Evolutionary conservation across 176 grass and related monocot genomes (phyloP).

Genomic region (Phragmites australis): DNA sequence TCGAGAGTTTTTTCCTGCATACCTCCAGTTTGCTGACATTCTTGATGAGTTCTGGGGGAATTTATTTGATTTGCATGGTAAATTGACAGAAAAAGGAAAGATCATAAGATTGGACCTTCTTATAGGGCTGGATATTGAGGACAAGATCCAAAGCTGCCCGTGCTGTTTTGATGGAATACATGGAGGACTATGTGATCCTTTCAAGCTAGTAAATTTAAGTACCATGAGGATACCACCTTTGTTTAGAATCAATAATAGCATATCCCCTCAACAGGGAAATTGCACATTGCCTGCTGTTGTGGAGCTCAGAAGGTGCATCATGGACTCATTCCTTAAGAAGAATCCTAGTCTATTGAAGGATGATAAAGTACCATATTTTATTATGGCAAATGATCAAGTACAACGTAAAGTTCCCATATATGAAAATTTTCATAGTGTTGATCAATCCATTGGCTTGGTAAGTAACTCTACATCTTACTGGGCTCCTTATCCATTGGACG

Average conservation of each 20-base stretch:
- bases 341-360: neutral
- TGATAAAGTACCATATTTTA: neutral
- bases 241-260: neutral
- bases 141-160: neutral
- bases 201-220: neutral
- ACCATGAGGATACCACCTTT: neutral
- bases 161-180: neutral
- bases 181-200: neutral
- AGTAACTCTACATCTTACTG: slow-evolving; percentile 3
- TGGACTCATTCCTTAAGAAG: slow-evolving; percentile 2
- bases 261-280: slow-evolving; percentile 17
- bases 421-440: neutral
- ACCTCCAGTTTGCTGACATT: slow-evolving; percentile 12
- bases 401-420: neutral
- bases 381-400: slow-evolving; percentile 1
- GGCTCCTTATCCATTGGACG: slow-evolving; percentile 18
- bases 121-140: slow-evolving; percentile 25
- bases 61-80: slow-evolving; percentile 41
- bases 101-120: slow-evolving; percentile 40
- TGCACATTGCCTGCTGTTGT: slow-evolving; percentile 13
- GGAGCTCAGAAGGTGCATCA: neutral
- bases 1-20: neutral
- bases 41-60: slow-evolving; percentile 50
- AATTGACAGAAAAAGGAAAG: slow-evolving; percentile 41
- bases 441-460: neutral